Conservation (phyloP, 2,329 filamentous ascomycete species). For the Orbilia quercus region DNA sequence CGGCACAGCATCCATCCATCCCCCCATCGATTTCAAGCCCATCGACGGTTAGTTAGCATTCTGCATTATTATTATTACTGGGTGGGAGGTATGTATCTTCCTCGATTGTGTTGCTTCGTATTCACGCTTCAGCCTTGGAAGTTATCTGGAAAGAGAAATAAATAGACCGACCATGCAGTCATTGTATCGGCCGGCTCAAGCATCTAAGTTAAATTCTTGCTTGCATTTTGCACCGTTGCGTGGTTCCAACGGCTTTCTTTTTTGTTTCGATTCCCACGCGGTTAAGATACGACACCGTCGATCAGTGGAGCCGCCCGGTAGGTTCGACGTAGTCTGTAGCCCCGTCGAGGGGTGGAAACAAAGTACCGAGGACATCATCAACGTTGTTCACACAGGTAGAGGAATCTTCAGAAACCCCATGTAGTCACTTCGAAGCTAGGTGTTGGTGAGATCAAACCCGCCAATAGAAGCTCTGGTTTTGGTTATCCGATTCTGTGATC, state of each 20-base stretch:
- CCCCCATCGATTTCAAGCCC: no score
- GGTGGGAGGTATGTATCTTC: not conserved
- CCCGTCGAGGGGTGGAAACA: not conserved
- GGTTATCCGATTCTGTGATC: constrained; percentile 51
- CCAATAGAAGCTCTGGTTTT: constrained; percentile 21
- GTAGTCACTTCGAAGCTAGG: not conserved
- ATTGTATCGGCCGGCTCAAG: constrained; percentile 44
- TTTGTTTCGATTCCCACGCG: constrained; percentile 5
- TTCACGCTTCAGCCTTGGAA: constrained; percentile 23
- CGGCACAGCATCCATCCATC: no score
- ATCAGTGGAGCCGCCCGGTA: constrained; percentile 17
- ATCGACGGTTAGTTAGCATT: no score
- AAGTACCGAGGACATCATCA: constrained; percentile 24
- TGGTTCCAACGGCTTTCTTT: constrained; percentile 12
- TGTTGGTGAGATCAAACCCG: not conserved
- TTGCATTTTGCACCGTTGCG: constrained; percentile 11
- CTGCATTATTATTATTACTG: no score
- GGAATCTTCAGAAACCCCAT: constrained; percentile 6
- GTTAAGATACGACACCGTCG: constrained; percentile 21
- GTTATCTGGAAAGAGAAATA: not conserved
- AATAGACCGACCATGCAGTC: constrained; percentile 40
- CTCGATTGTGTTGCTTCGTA: constrained; percentile 23
- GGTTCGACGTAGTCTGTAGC: constrained; percentile 22
- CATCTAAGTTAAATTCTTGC: constrained; percentile 18
- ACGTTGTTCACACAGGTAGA: not conserved